Evolutionary conservation across 2,329 filamentous ascomycete genomes (phyloP).

Genomic region (Colletotrichum eremochloae): DNA sequence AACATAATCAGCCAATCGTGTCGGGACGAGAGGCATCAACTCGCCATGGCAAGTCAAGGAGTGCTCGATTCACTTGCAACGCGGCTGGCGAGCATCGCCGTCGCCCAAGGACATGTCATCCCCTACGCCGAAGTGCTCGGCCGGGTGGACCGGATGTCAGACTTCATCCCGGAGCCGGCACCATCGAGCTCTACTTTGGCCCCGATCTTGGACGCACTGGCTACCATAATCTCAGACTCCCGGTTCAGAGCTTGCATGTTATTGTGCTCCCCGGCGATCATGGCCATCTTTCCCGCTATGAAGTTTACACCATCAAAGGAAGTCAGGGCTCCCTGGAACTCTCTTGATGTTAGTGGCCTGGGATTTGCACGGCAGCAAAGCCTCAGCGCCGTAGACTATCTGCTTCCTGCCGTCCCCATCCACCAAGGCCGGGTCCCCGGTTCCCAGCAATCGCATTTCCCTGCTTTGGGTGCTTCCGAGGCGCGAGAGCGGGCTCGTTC

Average conservation of each 20-base stretch:
- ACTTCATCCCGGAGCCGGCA: conserved; percentile 73
- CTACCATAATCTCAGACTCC: conserved; percentile 82
- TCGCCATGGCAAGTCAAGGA: conserved; percentile 77
- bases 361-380: conserved; percentile 59
- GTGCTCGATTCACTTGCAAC: conserved; percentile 84
- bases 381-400: conserved; percentile 72
- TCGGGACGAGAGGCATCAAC: conserved; percentile 77
- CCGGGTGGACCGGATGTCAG: conserved; percentile 66
- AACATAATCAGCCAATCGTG: conserved; percentile 72
- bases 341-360: conserved; percentile 66
- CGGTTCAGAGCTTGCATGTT: conserved; percentile 81
- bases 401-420: conserved; percentile 70
- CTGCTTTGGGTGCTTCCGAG: conserved; percentile 63
- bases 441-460: conserved; percentile 61
- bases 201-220: conserved; percentile 81
- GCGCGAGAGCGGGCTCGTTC: conserved; percentile 54
- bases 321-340: conserved; percentile 63
- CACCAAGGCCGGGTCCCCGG: conserved; percentile 48
- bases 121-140: conserved; percentile 71
- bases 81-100: conserved; percentile 78
- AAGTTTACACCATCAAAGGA: conserved; percentile 65
- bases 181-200: conserved; percentile 71
- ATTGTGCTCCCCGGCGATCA: conserved; percentile 75
- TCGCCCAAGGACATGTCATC: conserved; percentile 76
- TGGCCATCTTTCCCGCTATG: conserved; percentile 75